These are phyloP conservation scores for Allium cepa DNA, from an alignment of 106 monocot species.

Conservation along the genomic window DNA sequence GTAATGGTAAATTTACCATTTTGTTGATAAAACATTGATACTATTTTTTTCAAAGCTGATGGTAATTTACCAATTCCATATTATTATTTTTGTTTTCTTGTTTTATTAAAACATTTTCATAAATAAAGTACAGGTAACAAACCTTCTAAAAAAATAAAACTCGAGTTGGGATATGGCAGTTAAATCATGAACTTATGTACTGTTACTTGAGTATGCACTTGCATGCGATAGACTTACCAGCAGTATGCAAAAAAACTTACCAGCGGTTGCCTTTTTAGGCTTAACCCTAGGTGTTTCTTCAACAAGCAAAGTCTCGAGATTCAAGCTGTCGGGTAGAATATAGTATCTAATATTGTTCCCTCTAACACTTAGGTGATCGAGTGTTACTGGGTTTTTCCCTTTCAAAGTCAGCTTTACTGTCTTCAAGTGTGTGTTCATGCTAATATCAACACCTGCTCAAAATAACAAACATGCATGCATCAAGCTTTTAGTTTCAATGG, in stretches of 20 bases:
- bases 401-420: conserved; percentile 85
- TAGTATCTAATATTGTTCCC: conserved; percentile 91
- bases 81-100: too few relatives aligned
- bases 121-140: background rate
- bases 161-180: background rate
- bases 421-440: conserved; percentile 97
- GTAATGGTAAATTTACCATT: too few relatives aligned
- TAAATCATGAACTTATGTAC: background rate
- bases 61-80: too few relatives aligned
- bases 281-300: conserved; percentile 92
- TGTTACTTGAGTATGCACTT: background rate
- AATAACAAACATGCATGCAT: background rate
- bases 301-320: conserved; percentile 88
- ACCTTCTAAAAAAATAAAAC: background rate
- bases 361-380: conserved; percentile 88
- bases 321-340: conserved; percentile 92
- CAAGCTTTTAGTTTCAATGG: too few relatives aligned
- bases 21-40: too few relatives aligned
- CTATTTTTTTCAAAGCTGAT: too few relatives aligned
- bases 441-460: conserved; percentile 15
- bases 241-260: conserved; percentile 15
- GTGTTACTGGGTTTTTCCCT: conserved; percentile 83
- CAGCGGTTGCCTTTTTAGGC: conserved; percentile 86
- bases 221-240: background rate
- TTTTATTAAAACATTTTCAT: background rate